phyloP scores from a whole-genome alignment of 345 rosid genomes.

The Brassica nigra region DNA sequence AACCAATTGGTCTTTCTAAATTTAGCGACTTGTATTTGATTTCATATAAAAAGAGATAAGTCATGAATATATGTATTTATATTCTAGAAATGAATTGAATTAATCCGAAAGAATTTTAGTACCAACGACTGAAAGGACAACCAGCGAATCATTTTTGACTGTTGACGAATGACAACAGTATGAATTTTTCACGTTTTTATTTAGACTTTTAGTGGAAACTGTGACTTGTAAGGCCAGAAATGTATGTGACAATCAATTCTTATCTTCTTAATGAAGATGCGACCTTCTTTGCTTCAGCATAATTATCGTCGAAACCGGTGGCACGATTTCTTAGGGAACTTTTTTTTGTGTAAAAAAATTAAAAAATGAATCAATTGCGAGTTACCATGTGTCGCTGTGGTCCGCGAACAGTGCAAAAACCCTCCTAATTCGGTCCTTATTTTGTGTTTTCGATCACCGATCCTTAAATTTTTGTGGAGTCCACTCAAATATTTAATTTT shows the following conservation, averaged over 20 bases:
- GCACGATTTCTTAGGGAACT: too few relatives aligned
- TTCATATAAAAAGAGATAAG: background rate
- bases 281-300: background rate
- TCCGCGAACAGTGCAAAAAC: too few relatives aligned
- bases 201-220: background rate
- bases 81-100: background rate
- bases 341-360: too few relatives aligned
- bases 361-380: too few relatives aligned
- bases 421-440: too few relatives aligned
- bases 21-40: background rate
- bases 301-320: too few relatives aligned
- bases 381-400: too few relatives aligned
- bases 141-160: background rate
- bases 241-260: background rate
- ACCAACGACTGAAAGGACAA: background rate
- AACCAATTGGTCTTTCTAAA: background rate
- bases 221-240: constrained; percentile 25
- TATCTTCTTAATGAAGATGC: constrained; percentile 4
- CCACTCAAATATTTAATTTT: too few relatives aligned
- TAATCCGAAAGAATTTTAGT: background rate
- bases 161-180: background rate
- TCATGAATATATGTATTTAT: constrained; percentile 19
- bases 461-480: too few relatives aligned
- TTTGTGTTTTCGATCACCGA: too few relatives aligned
- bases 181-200: constrained; percentile 24